Evolutionary conservation across 1,284 basidiomycete genomes (phyloP).

Genomic region (Tilletia setariae): DNA sequence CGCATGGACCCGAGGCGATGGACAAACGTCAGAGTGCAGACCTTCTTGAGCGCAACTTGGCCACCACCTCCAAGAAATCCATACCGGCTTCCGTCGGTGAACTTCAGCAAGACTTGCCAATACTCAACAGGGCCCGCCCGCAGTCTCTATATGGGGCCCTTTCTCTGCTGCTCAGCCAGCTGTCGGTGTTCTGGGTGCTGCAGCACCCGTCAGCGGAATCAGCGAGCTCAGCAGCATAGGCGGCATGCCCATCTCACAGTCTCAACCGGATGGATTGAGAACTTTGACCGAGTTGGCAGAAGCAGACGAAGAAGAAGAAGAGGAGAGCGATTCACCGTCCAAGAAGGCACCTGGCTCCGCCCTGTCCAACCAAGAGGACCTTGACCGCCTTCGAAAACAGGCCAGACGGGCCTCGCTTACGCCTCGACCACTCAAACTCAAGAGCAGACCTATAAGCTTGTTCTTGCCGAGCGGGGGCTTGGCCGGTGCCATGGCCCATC

Average conservation of each 20-base stretch:
- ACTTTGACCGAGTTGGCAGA: constrained; percentile 5
- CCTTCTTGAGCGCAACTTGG: constrained; percentile 28
- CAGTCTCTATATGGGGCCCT: constrained; percentile 5
- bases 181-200: not conserved
- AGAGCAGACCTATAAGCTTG: constrained; percentile 43
- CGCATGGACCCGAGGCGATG: constrained; percentile 34
- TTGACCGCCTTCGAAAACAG: constrained; percentile 32
- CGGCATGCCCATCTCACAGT: not conserved
- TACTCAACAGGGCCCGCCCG: not conserved
- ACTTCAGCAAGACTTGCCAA: not conserved
- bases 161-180: not conserved
- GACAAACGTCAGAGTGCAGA: constrained; percentile 22
- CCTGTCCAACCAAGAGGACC: constrained; percentile 44
- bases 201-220: no score
- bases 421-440: constrained; percentile 47
- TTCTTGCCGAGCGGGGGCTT: constrained; percentile 26
- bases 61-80: constrained; percentile 11
- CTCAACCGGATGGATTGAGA: not conserved
- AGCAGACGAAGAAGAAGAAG: not conserved
- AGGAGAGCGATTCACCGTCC: constrained; percentile 18
- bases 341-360: constrained; percentile 31
- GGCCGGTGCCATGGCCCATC: constrained; percentile 2
- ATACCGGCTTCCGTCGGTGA: not conserved
- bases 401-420: constrained; percentile 36
- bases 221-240: no score